phyloP scores from a whole-genome alignment of 1,284 basidiomycete genomes.

The Phellinidium pouzarii region DNA sequence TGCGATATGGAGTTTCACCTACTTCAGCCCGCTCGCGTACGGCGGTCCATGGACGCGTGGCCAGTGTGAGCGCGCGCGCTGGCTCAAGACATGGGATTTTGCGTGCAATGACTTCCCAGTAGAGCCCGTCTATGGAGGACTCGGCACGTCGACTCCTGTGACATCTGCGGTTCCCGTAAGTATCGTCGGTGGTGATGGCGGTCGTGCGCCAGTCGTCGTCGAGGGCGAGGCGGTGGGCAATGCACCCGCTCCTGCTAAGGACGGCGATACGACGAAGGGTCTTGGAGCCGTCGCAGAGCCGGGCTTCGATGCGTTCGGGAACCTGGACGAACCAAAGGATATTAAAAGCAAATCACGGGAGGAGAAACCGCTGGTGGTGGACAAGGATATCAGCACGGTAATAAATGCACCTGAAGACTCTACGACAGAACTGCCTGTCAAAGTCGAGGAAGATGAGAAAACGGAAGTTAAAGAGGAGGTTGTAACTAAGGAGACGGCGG shows the following conservation, averaged over 20 bases:
- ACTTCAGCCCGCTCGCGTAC: constrained; percentile 83
- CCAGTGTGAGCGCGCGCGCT: constrained; percentile 74
- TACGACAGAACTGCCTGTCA: not conserved
- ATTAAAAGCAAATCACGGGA: constrained; percentile 10
- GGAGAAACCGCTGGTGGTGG: constrained; percentile 10
- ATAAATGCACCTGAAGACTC: constrained; percentile 1
- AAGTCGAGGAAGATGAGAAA: not conserved
- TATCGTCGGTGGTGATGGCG: constrained; percentile 17
- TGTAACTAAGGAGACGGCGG: not conserved
- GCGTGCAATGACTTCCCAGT: constrained; percentile 67
- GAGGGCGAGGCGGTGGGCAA: constrained; percentile 12
- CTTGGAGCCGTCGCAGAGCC: constrained; percentile 16
- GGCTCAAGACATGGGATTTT: constrained; percentile 95
- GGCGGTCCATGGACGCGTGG: constrained; percentile 82
- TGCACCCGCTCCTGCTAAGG: constrained; percentile 2
- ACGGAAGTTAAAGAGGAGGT: not conserved
- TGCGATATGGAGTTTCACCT: constrained; percentile 72
- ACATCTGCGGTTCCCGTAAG: constrained; percentile 4
- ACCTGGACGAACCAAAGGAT: constrained; percentile 12
- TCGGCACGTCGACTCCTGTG: not conserved
- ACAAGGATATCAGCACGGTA: constrained; percentile 18
- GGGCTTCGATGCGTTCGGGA: constrained; percentile 20
- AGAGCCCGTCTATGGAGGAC: constrained; percentile 23
- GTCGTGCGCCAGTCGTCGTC: constrained; percentile 18
- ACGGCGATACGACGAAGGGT: constrained; percentile 14